Evolutionary conservation across 371 early-diverging fungal genomes (phyloP).

Genomic region (Coemansia sp.): DNA sequence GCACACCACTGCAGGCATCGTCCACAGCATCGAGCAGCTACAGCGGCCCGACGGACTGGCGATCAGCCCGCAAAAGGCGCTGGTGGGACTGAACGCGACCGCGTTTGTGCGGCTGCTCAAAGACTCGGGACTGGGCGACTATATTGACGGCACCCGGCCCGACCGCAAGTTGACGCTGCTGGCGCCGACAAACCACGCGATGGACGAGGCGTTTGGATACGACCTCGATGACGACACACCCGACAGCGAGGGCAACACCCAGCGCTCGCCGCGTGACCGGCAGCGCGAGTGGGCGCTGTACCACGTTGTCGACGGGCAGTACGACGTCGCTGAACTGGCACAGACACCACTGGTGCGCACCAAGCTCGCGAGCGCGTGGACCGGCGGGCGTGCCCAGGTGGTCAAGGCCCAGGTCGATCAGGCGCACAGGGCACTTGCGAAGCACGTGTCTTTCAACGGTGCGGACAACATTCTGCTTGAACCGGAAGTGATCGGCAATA

Average conservation of each 20-base stretch:
- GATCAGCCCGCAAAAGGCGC: conserved; percentile 48
- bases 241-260: not conserved
- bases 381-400: conserved; percentile 39
- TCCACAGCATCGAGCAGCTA: conserved; percentile 32
- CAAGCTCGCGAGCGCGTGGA: conserved; percentile 24
- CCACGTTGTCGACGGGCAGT: conserved; percentile 46
- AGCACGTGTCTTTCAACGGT: conserved; percentile 49
- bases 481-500: conserved; percentile 43
- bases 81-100: conserved; percentile 53
- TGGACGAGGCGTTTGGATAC: conserved; percentile 47
- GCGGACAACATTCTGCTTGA: conserved; percentile 47
- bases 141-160: conserved; percentile 46
- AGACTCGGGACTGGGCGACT: conserved; percentile 37
- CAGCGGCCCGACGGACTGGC: conserved; percentile 25
- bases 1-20: conserved; percentile 25
- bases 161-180: conserved; percentile 49
- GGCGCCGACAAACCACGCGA: conserved; percentile 52
- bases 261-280: conserved; percentile 29
- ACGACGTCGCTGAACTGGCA: conserved; percentile 30
- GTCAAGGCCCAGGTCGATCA: conserved; percentile 43
- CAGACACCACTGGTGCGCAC: conserved; percentile 39
- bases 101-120: conserved; percentile 46
- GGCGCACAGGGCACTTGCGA: conserved; percentile 16
- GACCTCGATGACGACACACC: conserved; percentile 26
- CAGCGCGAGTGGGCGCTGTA: conserved; percentile 53